Evolutionary conservation across 2,329 filamentous ascomycete genomes (phyloP).

Genomic region (Stachybotrys chartarum): DNA sequence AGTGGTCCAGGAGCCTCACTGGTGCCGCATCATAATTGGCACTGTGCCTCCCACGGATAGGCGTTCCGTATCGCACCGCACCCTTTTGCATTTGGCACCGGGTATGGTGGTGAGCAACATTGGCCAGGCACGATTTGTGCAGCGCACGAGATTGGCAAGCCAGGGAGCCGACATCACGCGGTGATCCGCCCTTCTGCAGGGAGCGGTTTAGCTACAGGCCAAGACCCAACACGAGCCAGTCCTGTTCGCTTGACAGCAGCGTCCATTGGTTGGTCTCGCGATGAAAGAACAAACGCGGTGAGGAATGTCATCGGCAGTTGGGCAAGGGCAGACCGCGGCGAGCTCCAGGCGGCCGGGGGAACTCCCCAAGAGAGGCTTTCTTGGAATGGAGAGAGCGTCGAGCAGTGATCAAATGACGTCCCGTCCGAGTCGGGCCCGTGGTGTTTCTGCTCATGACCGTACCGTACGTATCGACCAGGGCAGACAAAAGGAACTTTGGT

Average conservation of each 20-base stretch:
- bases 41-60: too few species aligned
- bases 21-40: too few species aligned
- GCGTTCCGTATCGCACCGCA: not conserved
- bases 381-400: not conserved
- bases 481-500: not conserved
- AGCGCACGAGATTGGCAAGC: not conserved
- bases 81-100: too few species aligned
- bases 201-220: not conserved
- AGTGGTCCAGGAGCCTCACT: not conserved
- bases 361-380: not conserved
- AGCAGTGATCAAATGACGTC: not conserved
- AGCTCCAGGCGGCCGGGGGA: not conserved
- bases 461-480: not conserved
- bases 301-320: not conserved
- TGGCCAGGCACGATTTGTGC: too few species aligned
- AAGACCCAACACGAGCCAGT: not conserved
- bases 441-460: not conserved
- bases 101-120: too few species aligned
- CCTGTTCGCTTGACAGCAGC: not conserved
- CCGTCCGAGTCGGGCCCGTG: not conserved
- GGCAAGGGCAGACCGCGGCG: too few species aligned
- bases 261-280: not conserved
- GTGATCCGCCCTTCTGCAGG: not conserved
- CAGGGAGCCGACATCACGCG: not conserved
- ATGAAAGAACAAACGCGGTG: not conserved